Evolutionary conservation across 2,329 filamentous ascomycete species (phyloP).

Genomic region (Huntiella decipiens): DNA sequence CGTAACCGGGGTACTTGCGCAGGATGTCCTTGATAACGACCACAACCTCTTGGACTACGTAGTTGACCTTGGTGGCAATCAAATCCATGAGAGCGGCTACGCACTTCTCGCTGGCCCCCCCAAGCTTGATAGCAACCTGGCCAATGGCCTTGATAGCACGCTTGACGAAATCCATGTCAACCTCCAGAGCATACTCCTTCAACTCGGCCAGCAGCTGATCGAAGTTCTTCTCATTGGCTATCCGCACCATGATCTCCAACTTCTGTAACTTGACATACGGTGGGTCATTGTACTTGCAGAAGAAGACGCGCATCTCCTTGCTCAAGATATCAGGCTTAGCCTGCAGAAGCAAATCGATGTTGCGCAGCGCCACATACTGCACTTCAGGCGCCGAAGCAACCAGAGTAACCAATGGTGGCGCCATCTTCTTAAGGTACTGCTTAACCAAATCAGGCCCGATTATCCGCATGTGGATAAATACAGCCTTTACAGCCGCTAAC

Average conservation of each 20-base stretch:
- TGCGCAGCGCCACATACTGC: constrained; percentile 88
- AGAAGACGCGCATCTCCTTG: constrained; percentile 95
- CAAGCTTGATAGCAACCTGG: constrained; percentile 97
- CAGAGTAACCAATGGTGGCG: constrained; percentile 79
- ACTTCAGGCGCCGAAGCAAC: constrained; percentile 93
- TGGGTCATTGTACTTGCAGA: constrained; percentile 99
- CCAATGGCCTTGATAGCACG: constrained; percentile 91
- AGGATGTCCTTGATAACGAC: constrained; percentile 99
- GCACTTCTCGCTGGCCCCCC: constrained; percentile 83
- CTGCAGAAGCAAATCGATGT: constrained; percentile 89
- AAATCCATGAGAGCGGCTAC: constrained; percentile 85
- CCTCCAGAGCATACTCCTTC: constrained; percentile 93
- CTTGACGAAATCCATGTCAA: constrained; percentile 97
- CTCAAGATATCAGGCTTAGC: constrained; percentile 91
- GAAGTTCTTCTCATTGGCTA: constrained; percentile 92
- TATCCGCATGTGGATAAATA: constrained; percentile 87
- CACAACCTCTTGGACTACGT: constrained; percentile 93
- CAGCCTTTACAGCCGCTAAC: constrained; percentile 89
- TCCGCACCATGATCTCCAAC: constrained; percentile 96
- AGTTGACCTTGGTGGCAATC: constrained; percentile 95
- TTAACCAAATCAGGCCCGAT: constrained; percentile 60
- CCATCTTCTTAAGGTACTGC: constrained; percentile 96
- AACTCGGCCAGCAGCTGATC: constrained; percentile 86
- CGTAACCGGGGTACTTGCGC: constrained; percentile 91
- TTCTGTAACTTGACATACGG: constrained; percentile 96